phyloP scores from a whole-genome alignment of 192 early-diverging fungal genomes.

The Oehlia diaphana region DNA sequence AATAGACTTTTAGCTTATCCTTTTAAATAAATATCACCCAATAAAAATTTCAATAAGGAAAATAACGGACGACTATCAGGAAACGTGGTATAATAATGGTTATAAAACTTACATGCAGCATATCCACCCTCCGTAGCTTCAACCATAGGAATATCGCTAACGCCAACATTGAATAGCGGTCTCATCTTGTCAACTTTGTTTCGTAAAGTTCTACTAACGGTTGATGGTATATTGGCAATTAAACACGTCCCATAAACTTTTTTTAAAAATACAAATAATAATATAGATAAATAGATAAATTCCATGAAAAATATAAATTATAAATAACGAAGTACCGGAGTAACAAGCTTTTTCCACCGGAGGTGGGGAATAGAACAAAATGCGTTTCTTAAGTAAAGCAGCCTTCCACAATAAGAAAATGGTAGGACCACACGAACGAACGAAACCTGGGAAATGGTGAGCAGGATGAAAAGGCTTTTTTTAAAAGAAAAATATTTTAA shows the following conservation, averaged over 20 bases:
- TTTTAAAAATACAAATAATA: not conserved
- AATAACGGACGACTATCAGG: no score
- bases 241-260: conserved; percentile 52
- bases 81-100: no score
- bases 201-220: conserved; percentile 11
- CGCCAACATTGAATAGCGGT: conserved; percentile 48
- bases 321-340: conserved; percentile 35
- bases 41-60: no score
- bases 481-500: not conserved
- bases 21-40: no score
- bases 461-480: conserved; percentile 42
- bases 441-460: conserved; percentile 43
- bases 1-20: no score
- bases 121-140: conserved; percentile 38
- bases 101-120: conserved; percentile 46
- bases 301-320: not conserved
- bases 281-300: conserved; percentile 4
- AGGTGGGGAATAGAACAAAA: conserved; percentile 48
- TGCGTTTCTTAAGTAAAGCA: conserved; percentile 48
- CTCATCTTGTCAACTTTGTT: conserved; percentile 29
- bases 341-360: conserved; percentile 51
- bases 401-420: conserved; percentile 57
- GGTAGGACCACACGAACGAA: conserved; percentile 48
- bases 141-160: conserved; percentile 50
- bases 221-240: conserved; percentile 41